phyloP scores from a whole-genome alignment of 2,329 filamentous ascomycete genomes.

The Calonectria fujianensis region DNA sequence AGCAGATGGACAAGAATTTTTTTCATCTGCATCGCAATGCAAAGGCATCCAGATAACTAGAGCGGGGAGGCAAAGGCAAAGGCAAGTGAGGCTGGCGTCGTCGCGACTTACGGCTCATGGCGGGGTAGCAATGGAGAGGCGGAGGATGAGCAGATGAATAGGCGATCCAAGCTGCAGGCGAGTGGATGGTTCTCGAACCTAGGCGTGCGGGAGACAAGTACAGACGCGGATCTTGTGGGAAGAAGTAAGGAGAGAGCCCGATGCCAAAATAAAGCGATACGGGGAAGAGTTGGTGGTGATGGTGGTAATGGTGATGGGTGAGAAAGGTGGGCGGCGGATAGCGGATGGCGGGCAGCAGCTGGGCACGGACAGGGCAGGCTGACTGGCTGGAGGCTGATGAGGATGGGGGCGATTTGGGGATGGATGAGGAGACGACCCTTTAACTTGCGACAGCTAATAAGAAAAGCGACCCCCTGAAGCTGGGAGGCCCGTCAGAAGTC shows the following conservation, averaged over 20 bases:
- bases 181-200: slow-evolving; percentile 7
- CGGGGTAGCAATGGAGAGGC: slow-evolving; percentile 42
- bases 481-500: slow-evolving; percentile 24
- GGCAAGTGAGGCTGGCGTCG: slow-evolving; percentile 51
- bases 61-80: slow-evolving; percentile 37
- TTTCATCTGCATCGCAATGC: slow-evolving; percentile 6
- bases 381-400: slow-evolving; percentile 20
- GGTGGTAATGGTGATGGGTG: slow-evolving; percentile 26
- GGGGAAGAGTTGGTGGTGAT: slow-evolving; percentile 7
- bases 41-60: slow-evolving; percentile 35
- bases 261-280: slow-evolving; percentile 25
- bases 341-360: not conserved
- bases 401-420: slow-evolving; percentile 24
- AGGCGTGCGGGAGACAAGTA: slow-evolving; percentile 18
- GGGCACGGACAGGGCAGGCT: slow-evolving; percentile 26
- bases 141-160: slow-evolving; percentile 53
- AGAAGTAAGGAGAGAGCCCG: slow-evolving; percentile 18
- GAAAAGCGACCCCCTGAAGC: slow-evolving; percentile 22
- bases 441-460: slow-evolving; percentile 37
- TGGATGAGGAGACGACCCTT: slow-evolving; percentile 35
- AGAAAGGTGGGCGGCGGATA: slow-evolving; percentile 21
- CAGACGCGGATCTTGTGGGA: slow-evolving; percentile 21
- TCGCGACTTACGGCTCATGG: slow-evolving; percentile 59
- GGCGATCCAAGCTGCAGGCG: not conserved
- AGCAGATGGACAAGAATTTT: not conserved